Percentiles rank a stretch among this genome's conserved stretches.
These are phyloP conservation scores for Zoysia japonica DNA, from an alignment of 176 grass and related monocot species.

Conservation along the genomic window DNA sequence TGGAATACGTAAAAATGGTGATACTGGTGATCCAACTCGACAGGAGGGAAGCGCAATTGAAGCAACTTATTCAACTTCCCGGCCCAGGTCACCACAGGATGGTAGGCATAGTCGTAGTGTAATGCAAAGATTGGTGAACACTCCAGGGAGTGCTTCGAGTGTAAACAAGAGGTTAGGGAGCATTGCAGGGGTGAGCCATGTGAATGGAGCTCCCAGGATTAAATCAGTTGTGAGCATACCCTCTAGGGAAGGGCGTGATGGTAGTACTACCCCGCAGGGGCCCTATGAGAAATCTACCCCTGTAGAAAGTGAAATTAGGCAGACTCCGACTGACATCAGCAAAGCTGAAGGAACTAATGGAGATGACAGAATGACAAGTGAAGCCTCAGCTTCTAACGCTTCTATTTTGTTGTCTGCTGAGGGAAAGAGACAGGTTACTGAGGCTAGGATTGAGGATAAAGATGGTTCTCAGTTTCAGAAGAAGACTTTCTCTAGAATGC, in stretches of 20 bases:
- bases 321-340: constrained; percentile 19
- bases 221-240: constrained; percentile 81
- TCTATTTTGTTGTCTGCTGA: constrained; percentile 23
- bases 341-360: constrained; percentile 36
- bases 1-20: constrained; percentile 2
- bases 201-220: constrained; percentile 48
- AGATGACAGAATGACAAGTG: constrained; percentile 31
- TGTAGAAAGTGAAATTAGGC: constrained; percentile 38
- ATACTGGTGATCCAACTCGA: not conserved
- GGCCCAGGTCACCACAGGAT: constrained; percentile 30
- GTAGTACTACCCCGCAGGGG: constrained; percentile 7
- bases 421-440: constrained; percentile 34
- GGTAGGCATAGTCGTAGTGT: constrained; percentile 33
- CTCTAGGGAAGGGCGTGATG: constrained; percentile 38
- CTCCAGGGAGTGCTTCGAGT: constrained; percentile 19
- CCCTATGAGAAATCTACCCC: constrained; percentile 25
- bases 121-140: constrained; percentile 47
- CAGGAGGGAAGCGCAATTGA: constrained; percentile 24
- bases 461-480: constrained; percentile 68
- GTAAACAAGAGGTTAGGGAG: constrained; percentile 41
- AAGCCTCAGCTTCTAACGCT: constrained; percentile 33
- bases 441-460: constrained; percentile 36
- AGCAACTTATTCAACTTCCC: not conserved
- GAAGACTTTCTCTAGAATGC: constrained; percentile 91
- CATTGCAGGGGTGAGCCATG: constrained; percentile 32